phyloP scores from a whole-genome alignment of 805 yeast genomes.

The Nakazawaea siamensis region DNA sequence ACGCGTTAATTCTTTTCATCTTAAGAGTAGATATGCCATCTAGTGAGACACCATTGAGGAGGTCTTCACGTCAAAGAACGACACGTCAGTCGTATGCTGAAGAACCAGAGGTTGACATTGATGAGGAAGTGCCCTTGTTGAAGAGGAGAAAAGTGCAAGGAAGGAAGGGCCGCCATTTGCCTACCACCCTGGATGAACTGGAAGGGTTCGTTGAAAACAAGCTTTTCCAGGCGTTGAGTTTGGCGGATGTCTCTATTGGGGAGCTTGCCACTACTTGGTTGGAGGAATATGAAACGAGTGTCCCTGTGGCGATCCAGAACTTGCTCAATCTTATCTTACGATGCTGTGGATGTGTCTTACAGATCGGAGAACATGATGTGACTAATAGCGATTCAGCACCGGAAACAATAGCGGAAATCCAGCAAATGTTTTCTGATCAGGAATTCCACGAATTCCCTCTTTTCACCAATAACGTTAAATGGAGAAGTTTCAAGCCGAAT shows the following conservation, averaged over 20 bases:
- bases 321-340: slow-evolving; percentile 64
- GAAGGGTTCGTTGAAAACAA: slow-evolving; percentile 38
- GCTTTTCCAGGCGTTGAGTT: slow-evolving; percentile 42
- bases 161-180: slow-evolving; percentile 6
- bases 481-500: slow-evolving; percentile 43
- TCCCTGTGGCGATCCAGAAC: slow-evolving; percentile 44
- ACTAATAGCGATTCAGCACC: slow-evolving; percentile 58
- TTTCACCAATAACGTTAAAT: slow-evolving; percentile 38
- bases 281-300: slow-evolving; percentile 36
- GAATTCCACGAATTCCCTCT: slow-evolving; percentile 65
- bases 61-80: no score
- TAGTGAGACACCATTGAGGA: neutral
- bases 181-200: slow-evolving; percentile 25
- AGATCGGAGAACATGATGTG: slow-evolving; percentile 70
- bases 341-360: slow-evolving; percentile 62
- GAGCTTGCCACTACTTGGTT: slow-evolving; percentile 54
- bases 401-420: slow-evolving; percentile 68
- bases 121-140: no score
- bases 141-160: slow-evolving; percentile 8
- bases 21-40: no score
- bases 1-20: no score
- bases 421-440: slow-evolving; percentile 52
- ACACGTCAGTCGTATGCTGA: no score
- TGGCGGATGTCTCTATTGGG: slow-evolving; percentile 36
- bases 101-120: neutral